phyloP scores from a whole-genome alignment of 73 alveolate genomes.

The Paraurostyla sp. region DNA sequence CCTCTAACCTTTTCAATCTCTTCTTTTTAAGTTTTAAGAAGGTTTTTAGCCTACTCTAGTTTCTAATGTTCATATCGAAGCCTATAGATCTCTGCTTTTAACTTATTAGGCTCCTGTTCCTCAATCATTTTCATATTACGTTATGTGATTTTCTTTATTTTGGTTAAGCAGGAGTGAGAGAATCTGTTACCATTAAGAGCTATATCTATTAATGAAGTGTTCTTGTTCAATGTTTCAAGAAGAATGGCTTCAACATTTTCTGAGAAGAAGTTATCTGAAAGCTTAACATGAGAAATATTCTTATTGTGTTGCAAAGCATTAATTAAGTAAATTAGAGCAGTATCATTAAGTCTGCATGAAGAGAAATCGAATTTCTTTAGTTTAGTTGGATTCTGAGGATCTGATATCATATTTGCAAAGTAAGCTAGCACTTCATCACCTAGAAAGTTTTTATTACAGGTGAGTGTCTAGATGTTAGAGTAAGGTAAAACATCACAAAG shows the following conservation, averaged over 20 bases:
- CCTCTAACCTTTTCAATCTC: constrained; percentile 88
- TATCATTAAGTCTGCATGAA: constrained; percentile 91
- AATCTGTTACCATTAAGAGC: constrained; percentile 94
- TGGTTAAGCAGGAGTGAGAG: constrained; percentile 92
- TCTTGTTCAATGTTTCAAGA: constrained; percentile 93
- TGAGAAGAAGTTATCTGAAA: constrained; percentile 95
- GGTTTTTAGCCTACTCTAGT: constrained; percentile 89
- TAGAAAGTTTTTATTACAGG: constrained; percentile 89
- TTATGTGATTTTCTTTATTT: constrained; percentile 84
- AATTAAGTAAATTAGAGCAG: constrained; percentile 90
- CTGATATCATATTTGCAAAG: constrained; percentile 88
- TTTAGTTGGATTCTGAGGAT: constrained; percentile 64
- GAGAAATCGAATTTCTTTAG: constrained; percentile 90
- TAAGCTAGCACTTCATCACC: constrained; percentile 96
- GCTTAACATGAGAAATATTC: constrained; percentile 87
- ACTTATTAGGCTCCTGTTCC: constrained; percentile 93
- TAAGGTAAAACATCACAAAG: constrained; percentile 92
- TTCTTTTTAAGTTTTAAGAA: constrained; percentile 82
- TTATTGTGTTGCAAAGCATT: constrained; percentile 85
- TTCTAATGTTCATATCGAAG: constrained; percentile 94
- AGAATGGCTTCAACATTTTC: constrained; percentile 95
- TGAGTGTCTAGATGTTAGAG: constrained; percentile 80
- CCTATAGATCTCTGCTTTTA: constrained; percentile 93
- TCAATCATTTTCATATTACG: constrained; percentile 88
- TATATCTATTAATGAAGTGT: constrained; percentile 87